A percentile compares a stretch with the other conserved stretches of the same genome.
Evolutionary conservation across 768 basidiomycete genomes (phyloP).

Genomic region (Phanerodontia chrysosporium): DNA sequence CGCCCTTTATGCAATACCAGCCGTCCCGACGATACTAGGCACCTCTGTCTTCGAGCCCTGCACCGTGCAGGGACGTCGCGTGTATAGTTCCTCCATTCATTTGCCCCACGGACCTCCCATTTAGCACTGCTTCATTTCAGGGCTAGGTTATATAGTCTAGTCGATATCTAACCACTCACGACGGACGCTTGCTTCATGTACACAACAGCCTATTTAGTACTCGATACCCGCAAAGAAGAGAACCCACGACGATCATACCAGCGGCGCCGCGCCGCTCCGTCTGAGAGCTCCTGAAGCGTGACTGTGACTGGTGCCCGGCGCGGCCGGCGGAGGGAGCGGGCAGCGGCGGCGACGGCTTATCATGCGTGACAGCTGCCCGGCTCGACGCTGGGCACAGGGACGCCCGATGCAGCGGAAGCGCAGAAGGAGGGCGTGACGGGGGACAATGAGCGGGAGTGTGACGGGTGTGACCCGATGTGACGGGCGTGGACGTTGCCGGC

Average conservation of each 20-base stretch:
- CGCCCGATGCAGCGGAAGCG: not conserved
- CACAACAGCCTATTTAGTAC: not conserved
- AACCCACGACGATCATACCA: not conserved
- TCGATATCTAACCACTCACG: not conserved
- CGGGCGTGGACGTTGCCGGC: conserved; percentile 16
- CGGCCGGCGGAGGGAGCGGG: not conserved
- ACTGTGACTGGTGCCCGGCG: conserved; percentile 5
- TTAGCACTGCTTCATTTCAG: not conserved
- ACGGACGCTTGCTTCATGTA: conserved; percentile 1
- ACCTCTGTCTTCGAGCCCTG: not conserved
- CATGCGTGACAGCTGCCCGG: not conserved
- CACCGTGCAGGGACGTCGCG: not conserved
- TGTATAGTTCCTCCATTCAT: not conserved
- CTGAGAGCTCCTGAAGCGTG: conserved; percentile 1
- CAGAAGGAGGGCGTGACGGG: not conserved
- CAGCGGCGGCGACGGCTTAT: not conserved
- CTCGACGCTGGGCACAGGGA: not conserved
- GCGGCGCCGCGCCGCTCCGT: too few species aligned
- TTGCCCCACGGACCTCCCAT: not conserved
- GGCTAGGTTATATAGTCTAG: not conserved
- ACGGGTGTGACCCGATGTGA: conserved; percentile 12
- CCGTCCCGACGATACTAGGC: conserved; percentile 16
- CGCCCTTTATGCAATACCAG: conserved; percentile 21
- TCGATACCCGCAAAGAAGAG: not conserved
- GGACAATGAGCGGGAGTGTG: conserved; percentile 18